Percentiles rank a stretch among this genome's conserved stretches.
phyloP scores from a whole-genome alignment of 2,329 filamentous ascomycete genomes.

The Coniosporium tulheliwenetii region DNA sequence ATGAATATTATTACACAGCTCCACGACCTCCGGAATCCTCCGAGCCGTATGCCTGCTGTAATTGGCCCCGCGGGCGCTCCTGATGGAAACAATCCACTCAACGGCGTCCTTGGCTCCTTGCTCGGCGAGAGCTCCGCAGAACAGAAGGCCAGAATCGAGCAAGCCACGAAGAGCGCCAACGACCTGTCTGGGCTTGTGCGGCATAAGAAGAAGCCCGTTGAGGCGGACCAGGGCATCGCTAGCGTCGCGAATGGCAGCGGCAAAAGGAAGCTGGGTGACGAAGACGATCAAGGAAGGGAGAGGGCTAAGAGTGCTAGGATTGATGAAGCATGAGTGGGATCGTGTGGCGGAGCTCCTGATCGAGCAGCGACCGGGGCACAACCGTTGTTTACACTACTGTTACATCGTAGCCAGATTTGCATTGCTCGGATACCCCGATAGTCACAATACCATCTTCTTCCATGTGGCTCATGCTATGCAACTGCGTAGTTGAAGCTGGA shows the following conservation, averaged over 20 bases:
- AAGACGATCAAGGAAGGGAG: too few relatives aligned
- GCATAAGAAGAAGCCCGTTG: conserved; percentile 40
- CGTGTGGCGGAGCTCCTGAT: too few relatives aligned
- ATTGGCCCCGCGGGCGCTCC: conserved; percentile 33
- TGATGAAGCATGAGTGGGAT: too few relatives aligned
- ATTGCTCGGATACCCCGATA: too few relatives aligned
- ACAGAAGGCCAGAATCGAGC: conserved; percentile 48
- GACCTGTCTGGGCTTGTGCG: conserved; percentile 62
- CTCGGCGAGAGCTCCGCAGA: conserved; percentile 46
- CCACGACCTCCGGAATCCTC: conserved; percentile 45
- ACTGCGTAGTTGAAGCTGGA: too few relatives aligned
- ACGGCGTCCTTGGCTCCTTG: conserved; percentile 48
- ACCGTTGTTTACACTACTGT: too few relatives aligned
- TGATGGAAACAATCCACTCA: conserved; percentile 25
- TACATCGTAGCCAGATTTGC: too few relatives aligned
- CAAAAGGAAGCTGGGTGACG: neutral
- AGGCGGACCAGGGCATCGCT: conserved; percentile 2
- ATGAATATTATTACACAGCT: conserved; percentile 31
- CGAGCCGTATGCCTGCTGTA: conserved; percentile 29
- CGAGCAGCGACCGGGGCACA: too few relatives aligned
- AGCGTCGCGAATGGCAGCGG: conserved; percentile 4
- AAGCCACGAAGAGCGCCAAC: conserved; percentile 58
- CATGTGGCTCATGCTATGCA: too few relatives aligned
- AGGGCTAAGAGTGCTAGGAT: too few relatives aligned
- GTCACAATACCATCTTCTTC: too few relatives aligned